Conservation (phyloP, 306 rosid species). For the cucumber (Cucumis sativus) region DNA sequence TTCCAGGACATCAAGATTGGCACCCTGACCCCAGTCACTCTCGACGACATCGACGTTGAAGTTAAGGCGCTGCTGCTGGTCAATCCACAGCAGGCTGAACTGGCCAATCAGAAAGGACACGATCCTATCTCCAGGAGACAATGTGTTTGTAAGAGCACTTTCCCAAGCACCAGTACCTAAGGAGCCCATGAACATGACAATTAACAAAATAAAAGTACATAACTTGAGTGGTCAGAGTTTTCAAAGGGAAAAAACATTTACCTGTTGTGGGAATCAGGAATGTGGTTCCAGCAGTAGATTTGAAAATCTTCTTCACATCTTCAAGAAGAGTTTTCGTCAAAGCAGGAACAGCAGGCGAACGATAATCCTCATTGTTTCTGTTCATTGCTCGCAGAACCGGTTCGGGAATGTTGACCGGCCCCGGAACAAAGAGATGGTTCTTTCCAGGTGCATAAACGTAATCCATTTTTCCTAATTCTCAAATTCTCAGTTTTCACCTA, state of each 20-base stretch:
- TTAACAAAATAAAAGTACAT: neutral
- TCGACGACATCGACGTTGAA: conserved; percentile 90
- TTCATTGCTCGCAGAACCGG: conserved; percentile 82
- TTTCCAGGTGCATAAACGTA: conserved; percentile 76
- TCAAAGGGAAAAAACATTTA: conserved; percentile 11
- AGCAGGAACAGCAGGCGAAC: conserved; percentile 95
- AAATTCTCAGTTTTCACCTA: conserved; percentile 20
- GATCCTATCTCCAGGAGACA: conserved; percentile 87
- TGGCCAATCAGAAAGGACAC: conserved; percentile 95
- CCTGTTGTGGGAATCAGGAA: conserved; percentile 96
- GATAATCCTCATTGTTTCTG: conserved; percentile 94
- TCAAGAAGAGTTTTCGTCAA: conserved; percentile 72
- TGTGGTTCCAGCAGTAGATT: conserved; percentile 79
- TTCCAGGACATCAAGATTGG: conserved; percentile 73
- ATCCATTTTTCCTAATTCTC: conserved; percentile 54
- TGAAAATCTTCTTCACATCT: conserved; percentile 91
- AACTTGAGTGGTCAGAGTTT: neutral
- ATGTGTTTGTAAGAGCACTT: conserved; percentile 93
- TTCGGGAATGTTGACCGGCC: conserved; percentile 95
- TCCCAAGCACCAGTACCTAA: conserved; percentile 99
- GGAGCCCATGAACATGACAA: conserved; percentile 12
- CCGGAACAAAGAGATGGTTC: conserved; percentile 97
- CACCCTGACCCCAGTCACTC: conserved; percentile 97
- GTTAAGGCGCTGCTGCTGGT: conserved; percentile 95
- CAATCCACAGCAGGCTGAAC: conserved; percentile 99